Evolutionary conservation across 2,329 filamentous ascomycete genomes (phyloP).

Genomic region (Fusarium praegraminearum): DNA sequence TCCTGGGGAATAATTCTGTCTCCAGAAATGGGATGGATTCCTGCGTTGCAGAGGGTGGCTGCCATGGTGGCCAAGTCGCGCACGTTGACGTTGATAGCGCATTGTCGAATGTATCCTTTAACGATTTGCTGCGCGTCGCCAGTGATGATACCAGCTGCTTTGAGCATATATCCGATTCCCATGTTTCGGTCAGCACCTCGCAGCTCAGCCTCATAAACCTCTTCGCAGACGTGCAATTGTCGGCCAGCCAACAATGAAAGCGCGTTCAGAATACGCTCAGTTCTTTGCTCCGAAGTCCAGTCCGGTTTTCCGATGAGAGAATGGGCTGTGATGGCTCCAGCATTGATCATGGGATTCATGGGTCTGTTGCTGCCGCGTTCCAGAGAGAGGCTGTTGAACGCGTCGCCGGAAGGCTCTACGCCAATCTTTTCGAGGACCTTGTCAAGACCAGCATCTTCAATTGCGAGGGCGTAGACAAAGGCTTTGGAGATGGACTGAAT

Average conservation of each 20-base stretch:
- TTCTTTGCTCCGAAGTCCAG: constrained; percentile 52
- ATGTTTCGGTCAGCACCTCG: constrained; percentile 52
- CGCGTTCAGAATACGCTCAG: constrained; percentile 51
- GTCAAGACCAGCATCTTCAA: constrained; percentile 53
- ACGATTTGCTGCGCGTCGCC: constrained; percentile 53
- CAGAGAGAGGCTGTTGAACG: constrained; percentile 53
- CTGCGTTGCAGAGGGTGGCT: constrained; percentile 54
- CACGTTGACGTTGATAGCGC: constrained; percentile 57
- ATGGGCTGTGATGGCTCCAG: constrained; percentile 52
- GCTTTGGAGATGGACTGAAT: constrained; percentile 58
- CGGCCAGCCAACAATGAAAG: constrained; percentile 54
- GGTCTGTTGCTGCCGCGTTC: constrained; percentile 49
- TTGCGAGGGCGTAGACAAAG: constrained; percentile 57
- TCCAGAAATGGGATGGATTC: constrained; percentile 51
- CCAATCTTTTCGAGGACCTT: constrained; percentile 55
- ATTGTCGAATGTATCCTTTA: constrained; percentile 56
- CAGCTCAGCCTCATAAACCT: constrained; percentile 55
- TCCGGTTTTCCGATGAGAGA: constrained; percentile 48
- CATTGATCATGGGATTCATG: constrained; percentile 55
- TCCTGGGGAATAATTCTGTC: constrained; percentile 52
- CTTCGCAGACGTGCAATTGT: constrained; percentile 53
- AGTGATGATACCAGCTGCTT: constrained; percentile 54
- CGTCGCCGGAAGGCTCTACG: constrained; percentile 56
- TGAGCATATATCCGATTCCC: constrained; percentile 57
- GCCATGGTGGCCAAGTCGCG: constrained; percentile 57